Base-by-base conservation (phyloP, 371 early-diverging fungal species). In the Nematocida minor region DNA sequence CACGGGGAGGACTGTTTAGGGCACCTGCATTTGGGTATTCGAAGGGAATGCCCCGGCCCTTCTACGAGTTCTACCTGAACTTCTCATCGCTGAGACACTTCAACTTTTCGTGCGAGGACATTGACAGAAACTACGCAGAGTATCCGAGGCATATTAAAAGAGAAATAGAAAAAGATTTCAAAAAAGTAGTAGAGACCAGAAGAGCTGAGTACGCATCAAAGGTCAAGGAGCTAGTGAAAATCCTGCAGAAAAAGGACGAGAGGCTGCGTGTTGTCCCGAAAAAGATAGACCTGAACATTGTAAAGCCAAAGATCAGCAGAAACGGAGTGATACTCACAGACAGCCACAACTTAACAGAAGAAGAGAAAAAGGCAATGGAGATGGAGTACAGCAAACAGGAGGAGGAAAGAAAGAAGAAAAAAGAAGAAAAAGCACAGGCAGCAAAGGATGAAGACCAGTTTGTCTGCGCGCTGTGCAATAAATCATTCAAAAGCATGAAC, bases 11-110 rank as follows among this genome's bases (percentile, higher is more conserved):
- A 22, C 40, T 42, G 4, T 64, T 70, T 42, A 53, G 38, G 16
- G 47, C 77, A 18, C 77, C 77, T 40, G 7, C 77, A 20, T 74
- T 74, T 74, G 77, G 77, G 54, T 74, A 74, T 32, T 47, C 77
- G 41, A 74, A 74, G 47, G 77, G 77, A 6, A 51, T 25, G 16
- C 77, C 77, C 20, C 63, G 64, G 55, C 25, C 32, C 27, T 74
- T 74, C 63, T 74, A 74, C 22, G 53, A 51, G 46, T 74, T 74
- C 51, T 74, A 74, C 51, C 4, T 14, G 3, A 42, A n/a, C 11
- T 74, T 74, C 31, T 51, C 51, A 11, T 41, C 77, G 1, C 38
- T 74, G 9, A 14, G 77, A 4, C 77, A 74, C 40, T 74, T 74
- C 51, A 74, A 74, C 41, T n/a, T 74, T 18, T 64, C 66, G 11